Evolutionary conservation across 2,329 filamentous ascomycete genomes (phyloP), one percentile per base, ranked within the genome.

Genomic region (Fusarium zealandicum): DNA sequence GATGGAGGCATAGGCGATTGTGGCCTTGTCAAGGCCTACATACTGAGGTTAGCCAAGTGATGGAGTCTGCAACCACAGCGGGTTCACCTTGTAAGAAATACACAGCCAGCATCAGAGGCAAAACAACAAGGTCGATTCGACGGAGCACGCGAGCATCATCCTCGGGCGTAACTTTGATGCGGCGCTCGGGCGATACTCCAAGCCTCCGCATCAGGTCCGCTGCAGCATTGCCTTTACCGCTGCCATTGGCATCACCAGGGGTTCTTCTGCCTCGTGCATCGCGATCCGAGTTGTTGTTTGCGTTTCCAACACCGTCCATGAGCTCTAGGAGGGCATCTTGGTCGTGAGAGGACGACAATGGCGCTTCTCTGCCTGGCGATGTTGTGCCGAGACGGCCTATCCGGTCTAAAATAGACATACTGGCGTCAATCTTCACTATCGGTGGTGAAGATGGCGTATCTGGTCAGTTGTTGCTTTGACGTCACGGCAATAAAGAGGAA

Each of bases 91-190:
- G 61, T 0, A 65, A 39, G 9, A 65, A 65, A 6, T 65, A 65
- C 0, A 66, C 60, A 2, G 57, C 54, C 1, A 66, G 33, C 63
- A 66, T 66, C 1, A 66, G 33, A 5, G 63, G 63, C 6, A 66
- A 4, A 5, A 66, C 59, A 2, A 59, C 45, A 31, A 57, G 51
- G 10, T 66, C 63, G 3, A 66, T 66, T 0, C 54, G 41, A 0
- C 35, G 51, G 1, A 66, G 35, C 2, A 66, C 60, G 3, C 63
- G 62, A 5, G 57, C 57, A 51, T 65, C 56, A 1, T 65, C 62
- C 6, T 65, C 63, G 0, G 62, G 53, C 6, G 63, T 65, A 0
- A 65, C 62, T 13, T 63, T 63, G 0, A 61, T 63, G 4, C 59
- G 54, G 6, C 59, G 16, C 3, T 63, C 59, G 0, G 59, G 59